These are phyloP conservation scores for Stephania cephalantha DNA, from an alignment of 164 flowering plant genomes.

Conservation along the genomic window DNA sequence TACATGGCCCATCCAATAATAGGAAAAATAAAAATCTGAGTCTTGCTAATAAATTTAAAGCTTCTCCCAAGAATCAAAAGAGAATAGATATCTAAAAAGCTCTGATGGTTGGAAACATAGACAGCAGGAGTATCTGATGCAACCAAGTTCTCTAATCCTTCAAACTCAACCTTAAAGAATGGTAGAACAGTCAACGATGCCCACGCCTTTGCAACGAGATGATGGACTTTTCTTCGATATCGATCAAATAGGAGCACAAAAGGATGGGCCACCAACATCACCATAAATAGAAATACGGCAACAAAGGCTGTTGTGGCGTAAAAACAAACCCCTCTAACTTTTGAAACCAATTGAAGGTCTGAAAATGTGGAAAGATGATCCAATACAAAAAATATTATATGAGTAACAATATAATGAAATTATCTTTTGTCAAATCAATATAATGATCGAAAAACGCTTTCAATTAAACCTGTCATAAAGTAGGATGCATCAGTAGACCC, in stretches of 20 bases:
- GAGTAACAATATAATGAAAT: too few species aligned
- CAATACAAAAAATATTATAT: neutral
- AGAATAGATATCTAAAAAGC: conserved; percentile 80
- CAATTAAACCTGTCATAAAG: conserved; percentile 43
- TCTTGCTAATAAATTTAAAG: conserved; percentile 96
- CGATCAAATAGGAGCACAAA: conserved; percentile 74
- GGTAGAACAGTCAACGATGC: conserved; percentile 52
- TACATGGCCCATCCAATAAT: conserved; percentile 97
- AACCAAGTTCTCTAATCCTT: conserved; percentile 89
- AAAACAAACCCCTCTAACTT: conserved; percentile 66
- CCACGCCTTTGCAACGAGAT: conserved; percentile 80
- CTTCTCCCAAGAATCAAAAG: conserved; percentile 78
- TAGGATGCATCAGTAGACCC: conserved; percentile 37
- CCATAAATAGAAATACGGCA: conserved; percentile 58
- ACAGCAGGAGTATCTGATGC: conserved; percentile 72
- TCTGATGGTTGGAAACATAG: conserved; percentile 93
- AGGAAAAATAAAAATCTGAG: conserved; percentile 67
- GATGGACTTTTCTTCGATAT: conserved; percentile 59
- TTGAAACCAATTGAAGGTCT: conserved; percentile 44
- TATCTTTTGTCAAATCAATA: too few species aligned
- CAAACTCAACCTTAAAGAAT: conserved; percentile 53
- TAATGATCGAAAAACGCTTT: neutral
- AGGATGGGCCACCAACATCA: conserved; percentile 79
- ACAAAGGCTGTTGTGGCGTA: conserved; percentile 47
- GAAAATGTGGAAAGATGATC: conserved; percentile 23